These are phyloP conservation scores for Wickerhamomyces bisporus DNA, from an alignment of 805 yeast genomes.

Conservation along the genomic window DNA sequence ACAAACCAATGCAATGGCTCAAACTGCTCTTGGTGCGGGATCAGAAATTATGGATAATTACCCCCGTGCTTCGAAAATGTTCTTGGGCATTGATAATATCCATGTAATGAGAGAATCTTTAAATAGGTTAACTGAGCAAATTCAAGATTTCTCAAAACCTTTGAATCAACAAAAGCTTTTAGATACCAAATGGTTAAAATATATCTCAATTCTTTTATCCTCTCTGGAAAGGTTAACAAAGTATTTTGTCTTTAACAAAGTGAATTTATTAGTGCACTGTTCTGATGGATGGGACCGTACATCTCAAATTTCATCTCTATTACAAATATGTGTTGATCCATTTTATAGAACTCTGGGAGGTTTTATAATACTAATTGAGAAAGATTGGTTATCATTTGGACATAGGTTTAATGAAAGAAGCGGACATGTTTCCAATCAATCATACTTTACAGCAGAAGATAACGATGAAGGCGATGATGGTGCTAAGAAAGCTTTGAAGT, in stretches of 20 bases:
- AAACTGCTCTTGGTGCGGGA: constrained; percentile 97
- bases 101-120: constrained; percentile 91
- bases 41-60: constrained; percentile 90
- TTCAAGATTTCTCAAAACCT: constrained; percentile 52
- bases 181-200: constrained; percentile 76
- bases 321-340: constrained; percentile 87
- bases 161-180: constrained; percentile 52
- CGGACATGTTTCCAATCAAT: constrained; percentile 51
- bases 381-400: constrained; percentile 95
- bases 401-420: constrained; percentile 81
- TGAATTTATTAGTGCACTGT: constrained; percentile 85
- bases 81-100: constrained; percentile 88
- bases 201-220: constrained; percentile 60
- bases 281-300: constrained; percentile 99
- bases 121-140: constrained; percentile 54
- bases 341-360: constrained; percentile 85
- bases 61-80: constrained; percentile 61
- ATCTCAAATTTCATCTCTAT: constrained; percentile 77
- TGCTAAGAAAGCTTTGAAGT: constrained; percentile 40
- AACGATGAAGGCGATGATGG: constrained; percentile 22
- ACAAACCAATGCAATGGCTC: constrained; percentile 91
- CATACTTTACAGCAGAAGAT: constrained; percentile 38
- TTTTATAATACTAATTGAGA: constrained; percentile 77
- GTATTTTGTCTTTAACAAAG: constrained; percentile 75
- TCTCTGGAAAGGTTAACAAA: constrained; percentile 76